Evolutionary conservation across 306 rosid species (phyloP).

Genomic region (Herpetospermum pedunculosum): DNA sequence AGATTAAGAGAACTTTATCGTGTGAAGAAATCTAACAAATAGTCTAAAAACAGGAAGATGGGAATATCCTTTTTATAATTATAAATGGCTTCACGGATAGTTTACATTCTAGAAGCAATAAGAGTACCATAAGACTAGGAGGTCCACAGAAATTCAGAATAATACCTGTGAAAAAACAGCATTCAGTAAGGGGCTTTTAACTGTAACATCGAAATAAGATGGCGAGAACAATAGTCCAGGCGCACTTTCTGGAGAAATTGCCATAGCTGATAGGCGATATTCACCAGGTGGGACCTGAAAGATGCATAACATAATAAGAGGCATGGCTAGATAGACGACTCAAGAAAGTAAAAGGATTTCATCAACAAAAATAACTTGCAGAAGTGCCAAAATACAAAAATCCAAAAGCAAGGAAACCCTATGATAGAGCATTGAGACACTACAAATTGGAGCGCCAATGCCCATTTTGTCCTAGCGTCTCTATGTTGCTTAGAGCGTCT

Average conservation of each 20-base stretch:
- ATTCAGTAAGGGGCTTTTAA: slow-evolving; percentile 63
- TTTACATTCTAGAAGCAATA: background rate
- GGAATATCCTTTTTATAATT: background rate
- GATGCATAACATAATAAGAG: background rate
- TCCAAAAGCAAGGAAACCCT: background rate
- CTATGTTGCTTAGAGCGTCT: background rate
- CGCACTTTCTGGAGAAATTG: slow-evolving; percentile 58
- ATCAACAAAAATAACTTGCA: background rate
- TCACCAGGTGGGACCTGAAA: slow-evolving; percentile 82
- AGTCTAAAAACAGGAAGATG: slow-evolving; percentile 2
- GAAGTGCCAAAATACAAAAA: background rate
- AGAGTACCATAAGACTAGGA: background rate
- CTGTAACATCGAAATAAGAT: slow-evolving; percentile 57
- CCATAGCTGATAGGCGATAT: slow-evolving; percentile 86
- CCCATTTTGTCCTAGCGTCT: background rate
- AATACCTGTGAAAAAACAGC: slow-evolving; percentile 82
- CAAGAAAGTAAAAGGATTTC: background rate
- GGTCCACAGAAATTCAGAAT: slow-evolving; percentile 2
- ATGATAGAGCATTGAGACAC: background rate
- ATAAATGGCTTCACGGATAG: background rate
- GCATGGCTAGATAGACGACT: background rate
- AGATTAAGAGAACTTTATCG: background rate
- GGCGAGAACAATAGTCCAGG: slow-evolving; percentile 86
- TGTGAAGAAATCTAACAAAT: slow-evolving; percentile 3
- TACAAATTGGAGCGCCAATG: background rate